Conservation (phyloP, 352 stramenopile species). For the Phytophthora tentaculata region DNA sequence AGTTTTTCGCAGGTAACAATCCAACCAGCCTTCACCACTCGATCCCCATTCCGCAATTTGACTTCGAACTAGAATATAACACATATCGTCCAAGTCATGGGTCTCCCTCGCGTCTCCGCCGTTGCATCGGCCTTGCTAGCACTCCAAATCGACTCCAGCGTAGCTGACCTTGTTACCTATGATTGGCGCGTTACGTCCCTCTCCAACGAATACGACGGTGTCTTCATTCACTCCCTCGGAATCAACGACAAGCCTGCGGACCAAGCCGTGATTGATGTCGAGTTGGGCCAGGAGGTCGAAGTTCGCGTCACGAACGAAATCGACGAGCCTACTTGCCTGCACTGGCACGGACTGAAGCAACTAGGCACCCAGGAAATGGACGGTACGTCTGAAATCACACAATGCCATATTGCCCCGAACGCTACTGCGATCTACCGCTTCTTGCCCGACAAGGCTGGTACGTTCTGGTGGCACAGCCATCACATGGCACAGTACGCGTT, state of each 20-base stretch:
- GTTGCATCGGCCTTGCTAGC: slow-evolving; percentile 3
- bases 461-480: slow-evolving; percentile 52
- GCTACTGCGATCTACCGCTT: slow-evolving; percentile 36
- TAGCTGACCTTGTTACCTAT: slow-evolving; percentile 33
- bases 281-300: slow-evolving; percentile 35
- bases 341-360: slow-evolving; percentile 50
- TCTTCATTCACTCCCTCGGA: slow-evolving; percentile 23
- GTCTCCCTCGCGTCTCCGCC: slow-evolving; percentile 1
- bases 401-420: slow-evolving; percentile 40
- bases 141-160: slow-evolving; percentile 3
- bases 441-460: slow-evolving; percentile 35
- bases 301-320: slow-evolving; percentile 38
- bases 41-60: slow-evolving; percentile 11
- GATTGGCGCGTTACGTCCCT: slow-evolving; percentile 37
- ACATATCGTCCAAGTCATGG: slow-evolving; percentile 16
- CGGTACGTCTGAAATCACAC: slow-evolving; percentile 39
- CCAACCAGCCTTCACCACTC: slow-evolving; percentile 4
- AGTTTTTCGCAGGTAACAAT: background rate
- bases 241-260: slow-evolving; percentile 41
- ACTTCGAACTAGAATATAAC: background rate
- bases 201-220: slow-evolving; percentile 29
- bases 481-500: slow-evolving; percentile 39
- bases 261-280: slow-evolving; percentile 38
- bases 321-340: slow-evolving; percentile 30
- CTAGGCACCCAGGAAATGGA: slow-evolving; percentile 48